A percentile compares a stretch with the other conserved stretches of the same genome.
These are phyloP conservation scores for Tolypocladium ophioglossoides DNA, from an alignment of 2,329 filamentous ascomycete genomes.

Conservation along the genomic window DNA sequence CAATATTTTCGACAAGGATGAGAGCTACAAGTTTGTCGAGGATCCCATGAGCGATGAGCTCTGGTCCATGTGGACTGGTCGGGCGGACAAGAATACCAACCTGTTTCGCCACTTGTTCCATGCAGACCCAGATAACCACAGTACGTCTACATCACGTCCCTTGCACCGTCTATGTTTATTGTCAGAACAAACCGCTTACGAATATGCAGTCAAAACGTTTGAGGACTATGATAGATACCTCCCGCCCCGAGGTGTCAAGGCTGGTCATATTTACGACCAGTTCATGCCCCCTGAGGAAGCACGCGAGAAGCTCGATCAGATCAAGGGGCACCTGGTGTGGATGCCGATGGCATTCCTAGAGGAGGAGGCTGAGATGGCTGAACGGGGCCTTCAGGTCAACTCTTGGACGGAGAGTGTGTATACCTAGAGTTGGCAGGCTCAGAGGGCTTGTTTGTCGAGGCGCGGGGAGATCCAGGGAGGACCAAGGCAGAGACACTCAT, in stretches of 20 bases:
- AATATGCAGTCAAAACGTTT: constrained; percentile 61
- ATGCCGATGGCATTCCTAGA: constrained; percentile 91
- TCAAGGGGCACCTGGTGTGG: constrained; percentile 87
- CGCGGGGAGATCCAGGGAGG: neutral
- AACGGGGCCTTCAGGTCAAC: constrained; percentile 79
- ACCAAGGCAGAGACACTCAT: neutral
- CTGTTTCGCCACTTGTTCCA: constrained; percentile 75
- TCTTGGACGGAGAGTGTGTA: constrained; percentile 79
- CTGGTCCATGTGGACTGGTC: constrained; percentile 57
- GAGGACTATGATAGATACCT: constrained; percentile 79
- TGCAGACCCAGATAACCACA: constrained; percentile 79
- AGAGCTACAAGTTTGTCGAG: constrained; percentile 53
- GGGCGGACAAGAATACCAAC: constrained; percentile 61
- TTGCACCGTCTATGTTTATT: neutral
- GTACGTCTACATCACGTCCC: constrained; percentile 27
- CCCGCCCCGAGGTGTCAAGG: constrained; percentile 58
- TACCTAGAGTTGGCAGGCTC: constrained; percentile 34
- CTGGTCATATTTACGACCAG: constrained; percentile 79
- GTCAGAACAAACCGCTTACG: constrained; percentile 4
- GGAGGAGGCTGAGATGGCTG: constrained; percentile 77
- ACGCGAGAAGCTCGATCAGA: constrained; percentile 61
- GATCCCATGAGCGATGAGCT: constrained; percentile 61
- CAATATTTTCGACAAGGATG: constrained; percentile 48
- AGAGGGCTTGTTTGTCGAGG: neutral
- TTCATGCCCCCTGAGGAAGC: constrained; percentile 66